Evolutionary conservation across 164 flowering plant genomes (phyloP), one percentile per base, ranked within the genome.

Genomic region (Berberis vulgaris): DNA sequence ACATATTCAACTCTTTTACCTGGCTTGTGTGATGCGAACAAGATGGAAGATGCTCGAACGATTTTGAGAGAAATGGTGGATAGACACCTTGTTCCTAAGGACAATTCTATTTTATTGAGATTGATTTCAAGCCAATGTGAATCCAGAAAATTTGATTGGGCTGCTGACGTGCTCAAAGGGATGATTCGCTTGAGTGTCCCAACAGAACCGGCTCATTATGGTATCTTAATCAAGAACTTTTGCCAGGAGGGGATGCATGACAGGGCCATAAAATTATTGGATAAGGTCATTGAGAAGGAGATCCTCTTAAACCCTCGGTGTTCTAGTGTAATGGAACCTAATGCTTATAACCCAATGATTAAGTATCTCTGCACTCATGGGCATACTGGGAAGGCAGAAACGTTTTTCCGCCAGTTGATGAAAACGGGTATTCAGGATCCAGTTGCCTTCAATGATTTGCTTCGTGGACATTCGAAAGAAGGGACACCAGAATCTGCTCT

Each of bases 151-250:
- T 57, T 94, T 70, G 83, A 84, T 74, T 87, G 94, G 42, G 97
- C 95, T 67, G 74, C 66, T 1, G 85, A 83, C 64, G 95, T 94
- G 64, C 83, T 94, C 3, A 80, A 84, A 69, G 86, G 80, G 38
- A 94, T 94, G 98, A 77, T 73, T 57, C 70, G 79, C 60, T 68
- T 88, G 76, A 83, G 85, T 61, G 67, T 94, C 67, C 93, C 95
- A 7, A 76, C 87, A 1, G 93, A 91, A 71, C 80, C 93, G 6
- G 85, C 95, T 11, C 98, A 94, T 67, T 94, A 90, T 72, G 91
- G 96, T n/a, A 53, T 91, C 55, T 74, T 94, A 63, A 84, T 94
- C 61, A 91, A 91, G 70, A 77, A 71, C 61, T 80, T 77, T 59
- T 91, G 97, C 79, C 84, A 79, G 78, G 75, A 74, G 12, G 81